Conservation (phyloP, 1,284 basidiomycete species). For the Vanrija sp. region DNA sequence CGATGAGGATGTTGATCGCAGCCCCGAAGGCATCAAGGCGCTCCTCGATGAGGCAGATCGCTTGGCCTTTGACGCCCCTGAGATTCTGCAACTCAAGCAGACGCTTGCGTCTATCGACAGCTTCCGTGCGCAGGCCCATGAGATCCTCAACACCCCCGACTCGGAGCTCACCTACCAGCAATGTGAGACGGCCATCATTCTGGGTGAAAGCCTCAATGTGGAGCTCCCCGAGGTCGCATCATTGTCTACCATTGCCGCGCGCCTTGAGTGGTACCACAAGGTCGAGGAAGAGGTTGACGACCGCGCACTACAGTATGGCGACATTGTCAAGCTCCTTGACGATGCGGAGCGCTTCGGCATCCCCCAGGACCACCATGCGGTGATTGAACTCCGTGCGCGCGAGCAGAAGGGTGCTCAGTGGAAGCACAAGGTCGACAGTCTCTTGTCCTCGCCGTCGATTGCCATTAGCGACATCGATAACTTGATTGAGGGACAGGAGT, state of each 20-base stretch:
- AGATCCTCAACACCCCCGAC: slow-evolving; percentile 30
- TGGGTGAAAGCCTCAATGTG: slow-evolving; percentile 43
- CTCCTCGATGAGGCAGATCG: slow-evolving; percentile 36
- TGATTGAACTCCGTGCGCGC: slow-evolving; percentile 31
- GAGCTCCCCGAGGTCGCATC: slow-evolving; percentile 39
- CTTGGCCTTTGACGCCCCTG: slow-evolving; percentile 46
- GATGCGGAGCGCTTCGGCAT: slow-evolving; percentile 35
- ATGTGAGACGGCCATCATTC: slow-evolving; percentile 33
- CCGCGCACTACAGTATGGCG: slow-evolving; percentile 34
- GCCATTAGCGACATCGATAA: slow-evolving; percentile 21
- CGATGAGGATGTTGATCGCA: slow-evolving; percentile 31
- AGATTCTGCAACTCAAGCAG: slow-evolving; percentile 40
- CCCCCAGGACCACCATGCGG: slow-evolving; percentile 24
- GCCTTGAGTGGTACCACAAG: slow-evolving; percentile 41
- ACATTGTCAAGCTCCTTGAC: slow-evolving; percentile 35
- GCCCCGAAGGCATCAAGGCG: slow-evolving; percentile 24
- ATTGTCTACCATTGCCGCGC: slow-evolving; percentile 36
- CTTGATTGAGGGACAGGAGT: slow-evolving; percentile 28
- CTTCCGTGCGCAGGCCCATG: slow-evolving; percentile 36
- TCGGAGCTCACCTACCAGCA: slow-evolving; percentile 34
- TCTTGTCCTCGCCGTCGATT: slow-evolving; percentile 26
- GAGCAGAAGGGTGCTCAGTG: slow-evolving; percentile 26
- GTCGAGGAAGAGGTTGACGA: slow-evolving; percentile 45
- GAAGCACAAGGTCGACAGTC: slow-evolving; percentile 18
- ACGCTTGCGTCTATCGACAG: slow-evolving; percentile 29